A percentile compares a stretch with the other conserved stretches of the same genome.
Conservation (phyloP, 2,329 filamentous ascomycete species). For the Thielaviopsis cerberus region DNA sequence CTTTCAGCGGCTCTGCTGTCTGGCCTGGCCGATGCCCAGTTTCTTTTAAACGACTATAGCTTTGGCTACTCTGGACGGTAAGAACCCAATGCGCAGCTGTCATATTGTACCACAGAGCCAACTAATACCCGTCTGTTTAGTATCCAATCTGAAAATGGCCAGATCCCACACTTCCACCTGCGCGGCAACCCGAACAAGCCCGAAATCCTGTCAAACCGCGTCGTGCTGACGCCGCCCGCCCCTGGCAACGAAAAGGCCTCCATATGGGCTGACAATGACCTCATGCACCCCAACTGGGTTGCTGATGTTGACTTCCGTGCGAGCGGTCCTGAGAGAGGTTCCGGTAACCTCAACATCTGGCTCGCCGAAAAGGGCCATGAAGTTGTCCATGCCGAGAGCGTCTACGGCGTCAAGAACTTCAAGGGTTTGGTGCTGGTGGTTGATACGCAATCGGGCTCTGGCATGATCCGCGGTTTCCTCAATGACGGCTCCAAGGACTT, state of each 20-base stretch:
- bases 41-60: slow-evolving; percentile 53
- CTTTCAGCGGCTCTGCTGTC: slow-evolving; percentile 8
- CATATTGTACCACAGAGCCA: no score
- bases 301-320: slow-evolving; percentile 76
- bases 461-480: slow-evolving; percentile 76
- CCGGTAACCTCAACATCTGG: slow-evolving; percentile 89
- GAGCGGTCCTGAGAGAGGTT: slow-evolving; percentile 65
- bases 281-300: slow-evolving; percentile 53
- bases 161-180: slow-evolving; percentile 36
- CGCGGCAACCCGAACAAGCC: slow-evolving; percentile 35
- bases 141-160: slow-evolving; percentile 40
- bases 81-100: no score
- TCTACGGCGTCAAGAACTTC: slow-evolving; percentile 71
- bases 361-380: slow-evolving; percentile 52
- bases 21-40: slow-evolving; percentile 40
- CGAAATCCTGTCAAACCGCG: slow-evolving; percentile 64
- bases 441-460: slow-evolving; percentile 60
- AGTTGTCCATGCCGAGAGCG: slow-evolving; percentile 50
- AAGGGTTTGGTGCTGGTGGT: slow-evolving; percentile 80
- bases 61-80: slow-evolving; percentile 56
- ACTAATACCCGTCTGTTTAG: slow-evolving; percentile 20
- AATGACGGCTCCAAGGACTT: slow-evolving; percentile 79
- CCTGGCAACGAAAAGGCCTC: slow-evolving; percentile 73
- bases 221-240: slow-evolving; percentile 76
- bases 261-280: slow-evolving; percentile 53